phyloP scores from a whole-genome alignment of 371 early-diverging fungal genomes.

The Mucor irregularis region DNA sequence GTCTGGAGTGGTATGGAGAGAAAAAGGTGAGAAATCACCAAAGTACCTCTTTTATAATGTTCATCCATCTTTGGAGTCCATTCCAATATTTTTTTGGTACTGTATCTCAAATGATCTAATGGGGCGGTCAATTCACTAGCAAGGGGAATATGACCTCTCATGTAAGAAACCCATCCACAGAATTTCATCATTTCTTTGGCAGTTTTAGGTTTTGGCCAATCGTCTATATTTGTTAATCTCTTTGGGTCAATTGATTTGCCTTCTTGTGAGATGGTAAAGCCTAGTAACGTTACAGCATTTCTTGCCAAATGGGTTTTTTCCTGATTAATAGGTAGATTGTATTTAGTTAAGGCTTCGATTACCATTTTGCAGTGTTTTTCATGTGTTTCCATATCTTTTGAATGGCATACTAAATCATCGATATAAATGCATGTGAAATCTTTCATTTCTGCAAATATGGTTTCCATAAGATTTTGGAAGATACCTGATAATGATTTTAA shows the following conservation, averaged over 20 bases:
- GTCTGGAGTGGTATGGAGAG: too few species aligned
- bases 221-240: constrained; percentile 15
- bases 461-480: background rate
- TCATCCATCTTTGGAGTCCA: background rate
- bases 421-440: background rate
- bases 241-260: constrained; percentile 3
- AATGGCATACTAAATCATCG: background rate
- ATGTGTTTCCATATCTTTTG: background rate
- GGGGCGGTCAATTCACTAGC: constrained; percentile 17
- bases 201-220: constrained; percentile 8
- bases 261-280: background rate
- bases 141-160: constrained; percentile 1
- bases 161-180: constrained; percentile 8
- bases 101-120: constrained; percentile 13
- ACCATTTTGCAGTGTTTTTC: background rate
- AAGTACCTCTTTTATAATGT: background rate
- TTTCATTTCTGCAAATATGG: background rate
- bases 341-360: background rate
- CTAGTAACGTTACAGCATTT: background rate
- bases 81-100: background rate
- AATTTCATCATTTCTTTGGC: constrained; percentile 19
- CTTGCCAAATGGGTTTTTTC: background rate
- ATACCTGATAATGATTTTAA: too few species aligned
- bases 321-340: background rate
- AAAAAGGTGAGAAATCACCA: too few species aligned